Evolutionary conservation across 768 basidiomycete species (phyloP), one percentile per base, ranked within the genome.

Genomic region (Agrocybe pediades): DNA sequence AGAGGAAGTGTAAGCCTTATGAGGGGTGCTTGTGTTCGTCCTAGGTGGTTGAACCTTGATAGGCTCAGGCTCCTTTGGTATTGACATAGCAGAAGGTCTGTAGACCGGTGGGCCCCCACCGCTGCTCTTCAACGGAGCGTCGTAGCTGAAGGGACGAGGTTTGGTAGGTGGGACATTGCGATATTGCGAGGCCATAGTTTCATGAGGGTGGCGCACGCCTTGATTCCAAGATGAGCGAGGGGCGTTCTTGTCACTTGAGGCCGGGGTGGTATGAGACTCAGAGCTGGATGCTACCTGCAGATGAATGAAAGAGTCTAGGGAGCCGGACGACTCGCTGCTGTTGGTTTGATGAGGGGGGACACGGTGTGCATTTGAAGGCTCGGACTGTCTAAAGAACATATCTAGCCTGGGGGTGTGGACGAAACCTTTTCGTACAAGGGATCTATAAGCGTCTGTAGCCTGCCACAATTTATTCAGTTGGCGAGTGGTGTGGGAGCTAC

Each of bases 361-460:
- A 36, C 50, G 59, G 30, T 48, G 53, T 45, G 54, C 36, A 24
- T 33, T 41, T 25, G 36, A 43, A 49, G 51, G 39, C 47, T 39
- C 53, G 33, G 27, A 24, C 48, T 51, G 33, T n/a, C 33, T 36
- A n/a, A 36, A 62, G 43, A 51, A 43, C 55, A 57, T 59, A 49
- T 50, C 56, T 46, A 56, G 47, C 52, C 58, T 49, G 51, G 48
- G 51, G 43, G 45, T 46, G 30, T 63, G 56, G 43, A 62, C 57
- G 44, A 65, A 64, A 23, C 59, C 63, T 49, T 77, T 75, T 55
- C 77, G 75, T 62, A 78, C 75, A 45, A 86, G 65, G 24, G 74
- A 68, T 49, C 78, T 78, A 72, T 87, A 86, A 27, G 85, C 84
- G 40, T 76, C 62, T 62, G 80, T 81, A 52, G 80, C 76, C 84